Evolutionary conservation across 768 basidiomycete species (phyloP).

Genomic region (Auriscalpium orientale): DNA sequence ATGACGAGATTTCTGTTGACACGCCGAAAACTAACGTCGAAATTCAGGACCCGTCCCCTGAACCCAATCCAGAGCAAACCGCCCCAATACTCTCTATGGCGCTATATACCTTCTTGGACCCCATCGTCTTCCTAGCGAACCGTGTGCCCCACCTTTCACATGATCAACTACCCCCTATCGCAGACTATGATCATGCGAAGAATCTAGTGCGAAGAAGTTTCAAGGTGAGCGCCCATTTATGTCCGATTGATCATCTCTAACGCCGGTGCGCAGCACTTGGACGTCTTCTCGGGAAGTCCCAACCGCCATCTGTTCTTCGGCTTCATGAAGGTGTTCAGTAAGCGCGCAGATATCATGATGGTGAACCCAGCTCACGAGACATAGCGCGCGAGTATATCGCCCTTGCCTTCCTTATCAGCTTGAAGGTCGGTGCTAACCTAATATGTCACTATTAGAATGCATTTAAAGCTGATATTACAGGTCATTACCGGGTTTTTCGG

Average conservation of each 20-base stretch:
- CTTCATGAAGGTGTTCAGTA: conserved; percentile 17
- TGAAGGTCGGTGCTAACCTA: background rate
- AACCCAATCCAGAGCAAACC: conserved; percentile 24
- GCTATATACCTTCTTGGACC: conserved; percentile 47
- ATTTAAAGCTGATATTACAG: background rate
- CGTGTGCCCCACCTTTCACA: conserved; percentile 36
- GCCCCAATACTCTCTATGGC: conserved; percentile 25
- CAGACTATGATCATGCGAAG: conserved; percentile 37
- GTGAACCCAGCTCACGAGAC: background rate
- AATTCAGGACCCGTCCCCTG: conserved; percentile 18
- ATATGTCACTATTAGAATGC: too few species aligned
- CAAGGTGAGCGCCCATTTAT: conserved; percentile 26
- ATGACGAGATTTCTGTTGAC: too few species aligned
- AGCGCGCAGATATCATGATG: background rate
- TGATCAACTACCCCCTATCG: conserved; percentile 38
- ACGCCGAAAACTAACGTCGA: too few species aligned
- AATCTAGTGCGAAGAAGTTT: conserved; percentile 18
- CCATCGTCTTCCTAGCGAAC: conserved; percentile 36
- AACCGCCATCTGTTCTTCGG: conserved; percentile 21
- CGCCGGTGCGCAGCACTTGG: conserved; percentile 19
- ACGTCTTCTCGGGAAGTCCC: conserved; percentile 14
- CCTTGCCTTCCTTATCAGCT: conserved; percentile 1
- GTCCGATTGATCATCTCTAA: conserved; percentile 3
- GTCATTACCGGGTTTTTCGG: conserved; percentile 19
- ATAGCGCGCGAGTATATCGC: conserved; percentile 10